phyloP scores from a whole-genome alignment of 257 asterid species.

The Jacaranda copaia region DNA sequence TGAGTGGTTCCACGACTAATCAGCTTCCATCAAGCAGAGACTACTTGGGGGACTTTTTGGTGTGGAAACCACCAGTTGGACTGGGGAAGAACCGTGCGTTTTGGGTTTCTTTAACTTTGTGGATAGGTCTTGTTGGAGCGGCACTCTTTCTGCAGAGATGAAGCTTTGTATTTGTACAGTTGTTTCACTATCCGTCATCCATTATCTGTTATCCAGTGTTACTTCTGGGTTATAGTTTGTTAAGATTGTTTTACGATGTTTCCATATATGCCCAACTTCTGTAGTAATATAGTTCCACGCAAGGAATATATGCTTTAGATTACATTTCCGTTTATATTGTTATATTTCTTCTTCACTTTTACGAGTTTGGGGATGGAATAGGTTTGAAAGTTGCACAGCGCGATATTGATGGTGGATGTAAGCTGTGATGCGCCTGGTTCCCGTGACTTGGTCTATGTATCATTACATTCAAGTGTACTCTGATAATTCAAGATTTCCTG shows the following conservation, averaged over 20 bases:
- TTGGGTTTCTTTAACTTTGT: slow-evolving; percentile 80
- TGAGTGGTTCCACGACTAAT: slow-evolving; percentile 68
- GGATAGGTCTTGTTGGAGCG: slow-evolving; percentile 92
- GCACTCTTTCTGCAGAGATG: slow-evolving; percentile 73
- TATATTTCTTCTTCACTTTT: background rate
- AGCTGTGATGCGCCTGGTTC: no score
- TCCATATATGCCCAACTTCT: slow-evolving; percentile 22
- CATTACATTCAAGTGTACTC: no score
- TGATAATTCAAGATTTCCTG: no score
- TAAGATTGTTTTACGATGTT: slow-evolving; percentile 25
- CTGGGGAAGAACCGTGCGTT: slow-evolving; percentile 74
- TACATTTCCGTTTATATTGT: background rate
- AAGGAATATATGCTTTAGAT: background rate
- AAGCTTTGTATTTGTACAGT: slow-evolving; percentile 43
- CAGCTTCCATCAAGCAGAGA: slow-evolving; percentile 74
- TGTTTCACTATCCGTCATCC: slow-evolving; percentile 19
- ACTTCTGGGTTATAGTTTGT: slow-evolving; percentile 29
- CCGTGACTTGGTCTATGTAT: no score
- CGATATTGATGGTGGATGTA: no score
- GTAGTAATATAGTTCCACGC: slow-evolving; percentile 38
- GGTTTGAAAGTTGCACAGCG: no score
- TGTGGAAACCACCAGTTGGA: slow-evolving; percentile 81
- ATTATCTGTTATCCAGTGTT: slow-evolving; percentile 17
- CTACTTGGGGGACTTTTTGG: slow-evolving; percentile 77
- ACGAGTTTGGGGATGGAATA: no score